Evolutionary conservation across 2,329 filamentous ascomycete genomes (phyloP).

Genomic region (Pseudonectria foliicola): DNA sequence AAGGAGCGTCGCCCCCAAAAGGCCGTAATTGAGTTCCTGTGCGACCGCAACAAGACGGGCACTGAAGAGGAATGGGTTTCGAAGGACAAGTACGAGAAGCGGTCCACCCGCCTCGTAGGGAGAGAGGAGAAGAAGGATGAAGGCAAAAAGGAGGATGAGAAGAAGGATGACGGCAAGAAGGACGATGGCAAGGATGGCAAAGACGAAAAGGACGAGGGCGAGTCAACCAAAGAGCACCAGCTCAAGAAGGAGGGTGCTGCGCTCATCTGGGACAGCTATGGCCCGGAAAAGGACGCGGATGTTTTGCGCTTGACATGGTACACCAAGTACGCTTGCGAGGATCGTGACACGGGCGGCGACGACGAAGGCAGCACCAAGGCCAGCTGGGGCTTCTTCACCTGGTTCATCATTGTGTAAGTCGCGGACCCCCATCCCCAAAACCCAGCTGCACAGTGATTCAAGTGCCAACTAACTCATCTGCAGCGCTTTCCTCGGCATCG

Average conservation of each 20-base stretch:
- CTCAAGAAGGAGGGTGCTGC: constrained; percentile 51
- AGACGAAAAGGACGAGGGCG: constrained; percentile 30
- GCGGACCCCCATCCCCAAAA: neutral
- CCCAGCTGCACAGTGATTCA: neutral
- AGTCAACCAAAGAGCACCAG: constrained; percentile 42
- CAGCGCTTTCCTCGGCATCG: constrained; percentile 76
- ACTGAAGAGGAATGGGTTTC: constrained; percentile 61
- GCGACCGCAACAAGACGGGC: constrained; percentile 65
- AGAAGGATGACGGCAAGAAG: constrained; percentile 25
- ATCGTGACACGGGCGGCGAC: constrained; percentile 34
- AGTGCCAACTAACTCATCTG: constrained; percentile 16
- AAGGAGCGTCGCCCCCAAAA: constrained; percentile 54
- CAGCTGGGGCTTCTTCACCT: constrained; percentile 94
- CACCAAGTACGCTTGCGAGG: constrained; percentile 81
- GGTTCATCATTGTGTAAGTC: constrained; percentile 87
- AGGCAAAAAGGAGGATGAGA: constrained; percentile 20
- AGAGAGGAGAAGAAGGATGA: constrained; percentile 25
- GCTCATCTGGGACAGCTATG: constrained; percentile 71
- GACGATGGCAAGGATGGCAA: constrained; percentile 33
- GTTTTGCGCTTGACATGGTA: constrained; percentile 74
- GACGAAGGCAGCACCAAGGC: constrained; percentile 38
- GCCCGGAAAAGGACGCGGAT: constrained; percentile 45
- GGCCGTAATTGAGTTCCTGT: constrained; percentile 79
- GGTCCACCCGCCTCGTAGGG: constrained; percentile 18
- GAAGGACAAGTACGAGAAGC: constrained; percentile 45